A percentile compares a stretch with the other conserved stretches of the same genome.
phyloP scores from a whole-genome alignment of 2,329 filamentous ascomycete species.

The Apiospora phragmitis region DNA sequence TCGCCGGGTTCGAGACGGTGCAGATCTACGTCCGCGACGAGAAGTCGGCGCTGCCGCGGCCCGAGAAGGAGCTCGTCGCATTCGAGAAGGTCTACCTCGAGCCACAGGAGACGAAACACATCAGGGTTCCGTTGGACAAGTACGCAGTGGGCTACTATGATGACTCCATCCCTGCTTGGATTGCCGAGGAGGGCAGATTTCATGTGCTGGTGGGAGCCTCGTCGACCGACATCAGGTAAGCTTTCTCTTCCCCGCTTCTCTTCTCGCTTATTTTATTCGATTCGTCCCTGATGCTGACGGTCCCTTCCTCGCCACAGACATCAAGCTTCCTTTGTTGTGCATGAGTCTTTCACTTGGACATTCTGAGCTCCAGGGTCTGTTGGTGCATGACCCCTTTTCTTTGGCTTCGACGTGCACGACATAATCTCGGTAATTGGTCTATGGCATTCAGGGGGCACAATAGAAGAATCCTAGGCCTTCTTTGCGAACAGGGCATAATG shows the following conservation, averaged over 20 bases:
- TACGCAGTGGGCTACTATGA: constrained; percentile 64
- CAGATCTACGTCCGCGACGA: constrained; percentile 69
- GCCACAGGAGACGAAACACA: constrained; percentile 54
- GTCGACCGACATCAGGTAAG: constrained; percentile 63
- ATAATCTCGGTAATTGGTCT: not conserved
- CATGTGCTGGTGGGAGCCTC: constrained; percentile 62
- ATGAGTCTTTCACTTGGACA: constrained; percentile 66
- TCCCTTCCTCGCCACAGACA: constrained; percentile 38
- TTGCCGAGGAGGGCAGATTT: constrained; percentile 66
- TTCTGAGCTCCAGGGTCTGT: constrained; percentile 42
- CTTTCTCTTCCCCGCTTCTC: constrained; percentile 14
- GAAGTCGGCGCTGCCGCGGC: constrained; percentile 62
- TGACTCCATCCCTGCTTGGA: constrained; percentile 57
- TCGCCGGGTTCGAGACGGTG: constrained; percentile 62
- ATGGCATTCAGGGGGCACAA: not conserved
- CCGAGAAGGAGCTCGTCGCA: constrained; percentile 69
- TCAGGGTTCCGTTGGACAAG: constrained; percentile 47
- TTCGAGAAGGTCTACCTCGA: constrained; percentile 66
- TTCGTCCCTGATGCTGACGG: constrained; percentile 3
- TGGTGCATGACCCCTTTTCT: not conserved
- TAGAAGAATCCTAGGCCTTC: not conserved
- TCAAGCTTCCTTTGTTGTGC: constrained; percentile 55
- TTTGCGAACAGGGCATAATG: not conserved
- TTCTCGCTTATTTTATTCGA: constrained; percentile 18
- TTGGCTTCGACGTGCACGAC: not conserved